A percentile compares a stretch with the other conserved stretches of the same genome.
These are phyloP conservation scores for Digitaria exilis DNA, from an alignment of 202 grass and related monocot genomes.

Conservation along the genomic window DNA sequence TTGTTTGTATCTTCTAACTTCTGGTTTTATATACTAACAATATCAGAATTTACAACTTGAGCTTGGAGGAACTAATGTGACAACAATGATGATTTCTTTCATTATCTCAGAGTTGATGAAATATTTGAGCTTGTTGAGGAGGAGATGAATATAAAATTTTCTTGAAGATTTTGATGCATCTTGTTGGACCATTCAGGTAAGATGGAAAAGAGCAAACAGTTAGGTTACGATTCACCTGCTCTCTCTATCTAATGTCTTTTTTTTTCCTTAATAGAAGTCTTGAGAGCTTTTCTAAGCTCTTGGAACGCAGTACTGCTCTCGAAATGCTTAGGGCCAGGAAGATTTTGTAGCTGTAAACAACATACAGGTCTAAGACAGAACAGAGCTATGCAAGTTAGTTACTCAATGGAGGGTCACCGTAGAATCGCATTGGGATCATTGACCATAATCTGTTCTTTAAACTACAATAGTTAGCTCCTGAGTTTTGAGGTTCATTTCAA, in stretches of 20 bases:
- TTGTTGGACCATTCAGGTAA: not conserved
- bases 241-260: not conserved
- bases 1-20: not conserved
- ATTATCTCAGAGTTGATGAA: conserved; percentile 63
- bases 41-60: not conserved
- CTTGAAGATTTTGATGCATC: conserved; percentile 40
- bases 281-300: not conserved
- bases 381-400: conserved; percentile 21
- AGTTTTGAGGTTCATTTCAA: not conserved
- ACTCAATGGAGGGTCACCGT: not conserved
- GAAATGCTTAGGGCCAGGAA: not conserved
- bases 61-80: not conserved
- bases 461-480: not conserved
- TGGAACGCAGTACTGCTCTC: not conserved
- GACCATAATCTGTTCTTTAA: not conserved
- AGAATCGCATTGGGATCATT: not conserved
- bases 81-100: not conserved
- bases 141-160: conserved; percentile 58
- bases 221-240: not conserved
- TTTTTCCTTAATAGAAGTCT: not conserved
- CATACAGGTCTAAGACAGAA: conserved; percentile 6
- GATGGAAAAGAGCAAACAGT: not conserved
- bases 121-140: conserved; percentile 75
- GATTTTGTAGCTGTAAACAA: not conserved
- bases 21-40: conserved; percentile 20